phyloP scores from a whole-genome alignment of 1,284 basidiomycete genomes.

The Fomes fomentarius region DNA sequence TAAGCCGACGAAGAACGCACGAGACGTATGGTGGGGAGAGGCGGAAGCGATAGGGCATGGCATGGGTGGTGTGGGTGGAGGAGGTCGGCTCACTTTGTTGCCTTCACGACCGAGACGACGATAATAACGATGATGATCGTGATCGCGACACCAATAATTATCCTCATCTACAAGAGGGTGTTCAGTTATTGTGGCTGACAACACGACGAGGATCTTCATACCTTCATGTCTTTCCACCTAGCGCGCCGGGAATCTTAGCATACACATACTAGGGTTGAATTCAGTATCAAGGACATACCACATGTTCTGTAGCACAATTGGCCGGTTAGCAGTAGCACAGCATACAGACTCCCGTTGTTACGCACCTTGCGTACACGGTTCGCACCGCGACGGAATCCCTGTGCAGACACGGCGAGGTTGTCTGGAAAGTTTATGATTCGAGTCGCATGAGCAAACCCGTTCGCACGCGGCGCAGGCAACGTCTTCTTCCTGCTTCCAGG shows the following conservation, averaged over 20 bases:
- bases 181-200: neutral
- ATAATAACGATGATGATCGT: slow-evolving; percentile 92
- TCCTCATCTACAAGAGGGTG: slow-evolving; percentile 70
- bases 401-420: slow-evolving; percentile 97
- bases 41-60: slow-evolving; percentile 5
- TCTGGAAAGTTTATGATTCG: slow-evolving; percentile 55
- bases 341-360: slow-evolving; percentile 24
- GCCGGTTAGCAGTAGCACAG: slow-evolving; percentile 6
- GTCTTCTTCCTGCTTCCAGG: neutral
- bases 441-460: slow-evolving; percentile 11
- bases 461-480: slow-evolving; percentile 1
- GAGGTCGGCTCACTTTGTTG: slow-evolving; percentile 52
- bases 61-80: neutral
- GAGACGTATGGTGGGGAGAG: slow-evolving; percentile 17
- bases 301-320: slow-evolving; percentile 72
- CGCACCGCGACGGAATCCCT: slow-evolving; percentile 96
- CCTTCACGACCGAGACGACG: slow-evolving; percentile 89
- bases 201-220: slow-evolving; percentile 33
- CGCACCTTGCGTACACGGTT: slow-evolving; percentile 97
- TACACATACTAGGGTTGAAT: slow-evolving; percentile 11
- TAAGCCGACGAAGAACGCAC: slow-evolving; percentile 19
- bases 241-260: slow-evolving; percentile 12
- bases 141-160: slow-evolving; percentile 88
- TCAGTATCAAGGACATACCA: slow-evolving; percentile 58
- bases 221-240: slow-evolving; percentile 99